Conservation (phyloP, 2,329 filamentous ascomycete species). For the Pyrenophora graminea region DNA sequence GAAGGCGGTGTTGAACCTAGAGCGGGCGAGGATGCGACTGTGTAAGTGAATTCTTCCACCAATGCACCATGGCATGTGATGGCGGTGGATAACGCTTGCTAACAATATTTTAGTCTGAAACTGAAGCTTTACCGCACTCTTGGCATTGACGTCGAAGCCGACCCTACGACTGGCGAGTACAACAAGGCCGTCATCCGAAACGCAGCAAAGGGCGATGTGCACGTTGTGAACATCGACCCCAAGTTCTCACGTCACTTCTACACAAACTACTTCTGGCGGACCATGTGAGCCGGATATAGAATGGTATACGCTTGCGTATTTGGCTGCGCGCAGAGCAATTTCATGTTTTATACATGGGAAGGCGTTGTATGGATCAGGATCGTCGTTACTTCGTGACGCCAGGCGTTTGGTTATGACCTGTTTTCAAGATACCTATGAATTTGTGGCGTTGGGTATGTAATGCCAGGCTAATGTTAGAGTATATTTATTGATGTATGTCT, state of each 20-base stretch:
- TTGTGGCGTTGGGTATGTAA: slow-evolving; percentile 3
- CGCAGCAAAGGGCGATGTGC: slow-evolving; percentile 84
- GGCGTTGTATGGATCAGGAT: background rate
- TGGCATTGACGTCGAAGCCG: slow-evolving; percentile 87
- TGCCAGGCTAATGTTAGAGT: background rate
- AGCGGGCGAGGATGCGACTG: slow-evolving; percentile 53
- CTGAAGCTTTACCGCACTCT: slow-evolving; percentile 89
- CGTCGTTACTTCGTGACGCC: too few relatives aligned
- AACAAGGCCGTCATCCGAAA: slow-evolving; percentile 84
- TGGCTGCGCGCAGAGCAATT: background rate
- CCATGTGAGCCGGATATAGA: slow-evolving; percentile 57
- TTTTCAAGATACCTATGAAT: slow-evolving; percentile 13
- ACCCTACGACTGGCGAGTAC: slow-evolving; percentile 74
- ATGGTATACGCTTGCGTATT: background rate
- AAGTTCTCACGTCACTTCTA: slow-evolving; percentile 93
- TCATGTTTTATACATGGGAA: background rate
- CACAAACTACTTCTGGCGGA: slow-evolving; percentile 95
- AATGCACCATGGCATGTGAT: too few relatives aligned
- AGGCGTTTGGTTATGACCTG: slow-evolving; percentile 3
- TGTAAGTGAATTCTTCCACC: slow-evolving; percentile 43
- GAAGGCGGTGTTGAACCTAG: slow-evolving; percentile 68
- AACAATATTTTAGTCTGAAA: slow-evolving; percentile 62
- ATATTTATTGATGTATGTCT: background rate
- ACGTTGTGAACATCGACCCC: slow-evolving; percentile 90
- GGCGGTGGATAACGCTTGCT: background rate